Evolutionary conservation across 163 green algal species (phyloP).

Genomic region (Volvox carteri): DNA sequence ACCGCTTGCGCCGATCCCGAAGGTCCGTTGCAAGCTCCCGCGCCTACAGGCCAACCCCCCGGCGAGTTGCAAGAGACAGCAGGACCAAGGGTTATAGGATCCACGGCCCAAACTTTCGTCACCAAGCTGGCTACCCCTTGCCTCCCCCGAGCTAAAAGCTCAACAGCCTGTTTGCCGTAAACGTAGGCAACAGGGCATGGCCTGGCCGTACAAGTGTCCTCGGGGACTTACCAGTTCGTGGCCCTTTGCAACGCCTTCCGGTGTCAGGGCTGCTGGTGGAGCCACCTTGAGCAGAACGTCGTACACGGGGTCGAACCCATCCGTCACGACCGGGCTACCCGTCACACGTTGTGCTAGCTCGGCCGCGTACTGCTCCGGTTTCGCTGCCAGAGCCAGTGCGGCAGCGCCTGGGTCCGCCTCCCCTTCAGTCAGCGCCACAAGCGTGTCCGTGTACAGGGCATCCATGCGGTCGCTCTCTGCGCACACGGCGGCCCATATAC

Average conservation of each 20-base stretch:
- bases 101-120: too few species aligned
- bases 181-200: too few species aligned
- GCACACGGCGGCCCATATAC: background rate
- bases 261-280: constrained; percentile 67
- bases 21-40: constrained; percentile 64
- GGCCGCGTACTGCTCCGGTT: constrained; percentile 57
- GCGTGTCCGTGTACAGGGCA: constrained; percentile 42
- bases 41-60: constrained; percentile 60
- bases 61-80: too few species aligned
- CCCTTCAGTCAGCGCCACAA: constrained; percentile 10
- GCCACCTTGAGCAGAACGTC: constrained; percentile 65
- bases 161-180: too few species aligned
- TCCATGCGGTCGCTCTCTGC: constrained; percentile 59
- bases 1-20: constrained; percentile 56
- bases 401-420: background rate
- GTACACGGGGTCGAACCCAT: constrained; percentile 62
- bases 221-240: constrained; percentile 30
- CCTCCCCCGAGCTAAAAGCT: too few species aligned
- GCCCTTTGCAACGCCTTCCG: constrained; percentile 56
- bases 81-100: too few species aligned
- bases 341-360: constrained; percentile 61
- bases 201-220: too few species aligned
- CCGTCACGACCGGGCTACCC: constrained; percentile 40
- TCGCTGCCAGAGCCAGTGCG: constrained; percentile 25
- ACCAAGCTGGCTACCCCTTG: too few species aligned